Percentiles rank a stretch among this genome's conserved stretches.
Evolutionary conservation across 495 filamentous ascomycete genomes (phyloP).

Genomic region (Tricharina praecox): DNA sequence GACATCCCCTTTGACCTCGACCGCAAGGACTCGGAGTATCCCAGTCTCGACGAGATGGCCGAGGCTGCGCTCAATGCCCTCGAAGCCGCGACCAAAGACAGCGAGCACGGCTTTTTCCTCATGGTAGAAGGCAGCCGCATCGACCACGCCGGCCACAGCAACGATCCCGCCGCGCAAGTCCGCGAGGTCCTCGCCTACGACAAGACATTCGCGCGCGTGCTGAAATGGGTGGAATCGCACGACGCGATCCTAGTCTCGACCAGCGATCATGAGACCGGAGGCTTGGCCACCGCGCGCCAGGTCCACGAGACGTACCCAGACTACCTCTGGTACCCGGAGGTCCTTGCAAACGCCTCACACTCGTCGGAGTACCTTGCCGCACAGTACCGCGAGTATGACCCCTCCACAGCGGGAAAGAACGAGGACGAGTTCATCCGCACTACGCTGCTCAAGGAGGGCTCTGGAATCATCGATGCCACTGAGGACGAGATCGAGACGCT

Average conservation of each 20-base stretch:
- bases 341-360: conserved; percentile 64
- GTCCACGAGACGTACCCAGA: conserved; percentile 48
- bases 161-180: conserved; percentile 90
- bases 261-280: conserved; percentile 91
- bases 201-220: conserved; percentile 58
- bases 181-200: conserved; percentile 89
- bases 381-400: conserved; percentile 41
- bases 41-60: conserved; percentile 84
- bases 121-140: conserved; percentile 97
- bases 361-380: conserved; percentile 52
- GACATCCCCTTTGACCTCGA: conserved; percentile 93
- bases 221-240: conserved; percentile 65
- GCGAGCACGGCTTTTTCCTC: conserved; percentile 87
- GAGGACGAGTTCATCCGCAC: conserved; percentile 22
- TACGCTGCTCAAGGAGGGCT: conserved; percentile 34
- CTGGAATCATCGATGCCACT: conserved; percentile 60
- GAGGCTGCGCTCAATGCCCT: conserved; percentile 61
- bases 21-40: conserved; percentile 62
- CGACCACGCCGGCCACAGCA: conserved; percentile 87
- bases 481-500: conserved; percentile 53
- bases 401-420: conserved; percentile 18
- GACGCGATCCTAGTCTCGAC: conserved; percentile 72
- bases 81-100: conserved; percentile 64
- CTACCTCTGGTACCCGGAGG: conserved; percentile 74
- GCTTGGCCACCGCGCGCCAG: conserved; percentile 62